These are phyloP conservation scores for Lasiodiplodia citricola DNA, from an alignment of 2,329 filamentous ascomycete species.

Conservation along the genomic window DNA sequence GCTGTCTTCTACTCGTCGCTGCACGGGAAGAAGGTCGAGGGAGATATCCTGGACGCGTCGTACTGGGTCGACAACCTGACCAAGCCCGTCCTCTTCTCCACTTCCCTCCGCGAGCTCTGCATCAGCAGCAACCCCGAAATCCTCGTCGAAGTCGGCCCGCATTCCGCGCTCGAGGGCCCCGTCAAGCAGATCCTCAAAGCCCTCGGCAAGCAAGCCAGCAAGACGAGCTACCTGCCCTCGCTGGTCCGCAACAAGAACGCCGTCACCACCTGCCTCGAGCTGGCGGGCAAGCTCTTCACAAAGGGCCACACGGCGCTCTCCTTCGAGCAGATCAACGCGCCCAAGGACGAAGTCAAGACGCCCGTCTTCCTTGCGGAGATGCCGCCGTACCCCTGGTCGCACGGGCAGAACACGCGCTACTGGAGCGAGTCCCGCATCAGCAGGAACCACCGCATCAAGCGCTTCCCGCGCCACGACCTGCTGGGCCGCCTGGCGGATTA, in stretches of 20 bases:
- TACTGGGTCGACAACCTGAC: conserved; percentile 50
- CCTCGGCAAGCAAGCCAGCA: conserved; percentile 19
- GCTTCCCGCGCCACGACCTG: conserved; percentile 32
- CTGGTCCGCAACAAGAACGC: conserved; percentile 21
- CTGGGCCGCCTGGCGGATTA: conserved; percentile 36
- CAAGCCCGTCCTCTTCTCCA: conserved; percentile 43
- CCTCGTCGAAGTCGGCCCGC: conserved; percentile 38
- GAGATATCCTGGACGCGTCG: conserved; percentile 6
- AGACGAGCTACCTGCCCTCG: conserved; percentile 13
- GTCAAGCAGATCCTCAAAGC: conserved; percentile 23
- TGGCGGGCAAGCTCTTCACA: conserved; percentile 32
- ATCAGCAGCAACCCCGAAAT: conserved; percentile 8
- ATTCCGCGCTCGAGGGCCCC: conserved; percentile 37
- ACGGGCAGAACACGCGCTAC: conserved; percentile 29
- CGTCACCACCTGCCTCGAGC: conserved; percentile 23
- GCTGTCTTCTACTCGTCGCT: conserved; percentile 24
- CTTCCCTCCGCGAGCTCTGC: conserved; percentile 29
- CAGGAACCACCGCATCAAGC: conserved; percentile 14
- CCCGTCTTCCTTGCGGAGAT: conserved; percentile 31
- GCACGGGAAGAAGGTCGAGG: conserved; percentile 6
- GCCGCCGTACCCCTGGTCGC: conserved; percentile 37
- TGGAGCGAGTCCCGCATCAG: conserved; percentile 28
- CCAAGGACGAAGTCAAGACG: conserved; percentile 28
- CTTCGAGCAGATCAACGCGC: conserved; percentile 34
- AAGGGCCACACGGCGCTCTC: conserved; percentile 29